phyloP scores from a whole-genome alignment of 2,329 filamentous ascomycete species.

The Colletotrichum brevisporum region DNA sequence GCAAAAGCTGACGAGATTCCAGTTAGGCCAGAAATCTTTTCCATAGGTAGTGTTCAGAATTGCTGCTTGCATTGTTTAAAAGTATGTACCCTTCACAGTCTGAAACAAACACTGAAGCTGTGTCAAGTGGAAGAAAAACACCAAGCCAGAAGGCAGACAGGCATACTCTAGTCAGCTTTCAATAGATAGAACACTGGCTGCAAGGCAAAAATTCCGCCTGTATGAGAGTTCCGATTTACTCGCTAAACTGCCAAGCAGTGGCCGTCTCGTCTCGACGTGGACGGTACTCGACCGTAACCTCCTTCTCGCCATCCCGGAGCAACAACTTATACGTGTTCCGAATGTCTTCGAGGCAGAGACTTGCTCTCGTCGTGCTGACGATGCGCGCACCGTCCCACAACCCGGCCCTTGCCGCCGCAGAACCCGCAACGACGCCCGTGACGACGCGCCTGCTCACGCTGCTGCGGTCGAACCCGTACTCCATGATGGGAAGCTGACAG shows the following conservation, averaged over 20 bases:
- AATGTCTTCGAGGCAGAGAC: constrained; percentile 20
- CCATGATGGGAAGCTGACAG: constrained; percentile 12
- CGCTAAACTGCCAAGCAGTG: constrained; percentile 18
- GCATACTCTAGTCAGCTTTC: too few relatives aligned
- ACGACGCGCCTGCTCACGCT: constrained; percentile 11
- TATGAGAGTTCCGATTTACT: too few relatives aligned
- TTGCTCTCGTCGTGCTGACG: constrained; percentile 13
- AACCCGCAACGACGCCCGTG: constrained; percentile 2
- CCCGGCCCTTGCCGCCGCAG: constrained; percentile 9
- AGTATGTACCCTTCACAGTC: too few relatives aligned
- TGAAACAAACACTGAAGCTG: too few relatives aligned
- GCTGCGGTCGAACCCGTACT: constrained; percentile 18
- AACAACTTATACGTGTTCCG: constrained; percentile 6
- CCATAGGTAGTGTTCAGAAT: too few relatives aligned
- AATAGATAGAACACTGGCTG: too few relatives aligned
- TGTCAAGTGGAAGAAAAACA: too few relatives aligned
- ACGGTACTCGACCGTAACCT: background rate
- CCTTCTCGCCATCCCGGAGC: constrained; percentile 1
- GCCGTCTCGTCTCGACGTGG: constrained; percentile 12
- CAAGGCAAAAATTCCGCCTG: too few relatives aligned
- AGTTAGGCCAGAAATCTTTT: too few relatives aligned
- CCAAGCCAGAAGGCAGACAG: too few relatives aligned
- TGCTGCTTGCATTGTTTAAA: too few relatives aligned
- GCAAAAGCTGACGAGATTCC: too few relatives aligned
- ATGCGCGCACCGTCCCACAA: constrained; percentile 21